phyloP scores from a whole-genome alignment of 768 basidiomycete genomes.

The Leucocoprinus sp. region DNA sequence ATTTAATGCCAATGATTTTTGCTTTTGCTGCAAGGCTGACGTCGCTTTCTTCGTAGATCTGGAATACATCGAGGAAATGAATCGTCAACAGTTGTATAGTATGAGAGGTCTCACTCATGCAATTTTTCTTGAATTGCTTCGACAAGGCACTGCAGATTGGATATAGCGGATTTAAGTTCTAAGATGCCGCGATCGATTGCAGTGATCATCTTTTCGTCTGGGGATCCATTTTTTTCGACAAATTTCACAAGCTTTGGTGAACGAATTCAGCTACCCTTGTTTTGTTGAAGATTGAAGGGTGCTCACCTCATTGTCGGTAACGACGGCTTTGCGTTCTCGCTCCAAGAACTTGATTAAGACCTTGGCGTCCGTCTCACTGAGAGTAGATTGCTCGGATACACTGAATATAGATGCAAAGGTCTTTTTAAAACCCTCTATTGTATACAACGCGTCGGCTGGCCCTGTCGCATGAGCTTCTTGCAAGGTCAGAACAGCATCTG shows the following conservation, averaged over 20 bases:
- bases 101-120: conserved; percentile 44
- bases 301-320: conserved; percentile 61
- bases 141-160: conserved; percentile 61
- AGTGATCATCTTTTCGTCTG: conserved; percentile 44
- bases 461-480: conserved; percentile 35
- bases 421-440: conserved; percentile 47
- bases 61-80: conserved; percentile 1
- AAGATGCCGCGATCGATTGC: conserved; percentile 79
- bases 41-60: conserved; percentile 67
- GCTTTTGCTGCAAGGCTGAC: conserved; percentile 56
- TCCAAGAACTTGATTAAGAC: conserved; percentile 73
- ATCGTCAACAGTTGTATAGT: not conserved
- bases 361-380: conserved; percentile 58
- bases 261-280: not conserved
- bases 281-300: not conserved
- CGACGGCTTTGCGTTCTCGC: conserved; percentile 60
- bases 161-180: conserved; percentile 66
- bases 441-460: conserved; percentile 57
- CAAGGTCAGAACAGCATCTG: conserved; percentile 43
- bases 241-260: conserved; percentile 73
- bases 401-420: conserved; percentile 43
- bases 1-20: conserved; percentile 64
- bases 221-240: conserved; percentile 29
- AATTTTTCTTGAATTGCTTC: conserved; percentile 63
- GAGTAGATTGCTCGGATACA: conserved; percentile 13